Conservation (phyloP, 2,329 filamentous ascomycete species). For the Fusarium keratoplasticum region DNA sequence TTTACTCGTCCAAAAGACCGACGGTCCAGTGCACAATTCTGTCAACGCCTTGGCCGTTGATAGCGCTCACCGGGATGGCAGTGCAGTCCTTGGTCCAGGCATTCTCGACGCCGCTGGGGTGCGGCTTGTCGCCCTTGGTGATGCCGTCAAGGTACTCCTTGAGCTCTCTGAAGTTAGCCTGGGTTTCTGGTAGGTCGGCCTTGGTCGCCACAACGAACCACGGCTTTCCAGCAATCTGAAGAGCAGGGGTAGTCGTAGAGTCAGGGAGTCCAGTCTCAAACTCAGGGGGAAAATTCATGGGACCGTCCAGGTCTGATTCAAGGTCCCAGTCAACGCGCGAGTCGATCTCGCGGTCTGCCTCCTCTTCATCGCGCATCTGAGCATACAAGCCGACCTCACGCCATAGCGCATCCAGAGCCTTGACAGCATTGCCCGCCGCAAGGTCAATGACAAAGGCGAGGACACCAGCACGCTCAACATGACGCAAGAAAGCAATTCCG, state of each 20-base stretch:
- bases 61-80: conserved; percentile 89
- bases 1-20: conserved; percentile 68
- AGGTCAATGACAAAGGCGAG: conserved; percentile 95
- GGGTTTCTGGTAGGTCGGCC: conserved; percentile 83
- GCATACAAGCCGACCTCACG: conserved; percentile 90
- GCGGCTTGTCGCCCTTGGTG: conserved; percentile 69
- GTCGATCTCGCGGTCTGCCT: conserved; percentile 72
- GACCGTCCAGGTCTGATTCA: conserved; percentile 55
- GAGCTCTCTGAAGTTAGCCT: conserved; percentile 79
- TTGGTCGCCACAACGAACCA: conserved; percentile 98
- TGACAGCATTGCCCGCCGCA: conserved; percentile 80
- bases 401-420: conserved; percentile 86
- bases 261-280: conserved; percentile 23
- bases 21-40: conserved; percentile 79
- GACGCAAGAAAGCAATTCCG: conserved; percentile 90
- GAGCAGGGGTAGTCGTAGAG: conserved; percentile 46
- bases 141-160: conserved; percentile 78
- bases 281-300: conserved; percentile 41
- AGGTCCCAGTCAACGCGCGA: conserved; percentile 69
- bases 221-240: conserved; percentile 91
- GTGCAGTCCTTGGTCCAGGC: conserved; percentile 72
- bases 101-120: conserved; percentile 76
- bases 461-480: conserved; percentile 93
- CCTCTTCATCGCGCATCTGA: conserved; percentile 79
- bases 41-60: conserved; percentile 85